A percentile compares a stretch with the other conserved stretches of the same genome.
Evolutionary conservation across 73 alveolate genomes (phyloP).

Genomic region (Blepharisma japonicum): DNA sequence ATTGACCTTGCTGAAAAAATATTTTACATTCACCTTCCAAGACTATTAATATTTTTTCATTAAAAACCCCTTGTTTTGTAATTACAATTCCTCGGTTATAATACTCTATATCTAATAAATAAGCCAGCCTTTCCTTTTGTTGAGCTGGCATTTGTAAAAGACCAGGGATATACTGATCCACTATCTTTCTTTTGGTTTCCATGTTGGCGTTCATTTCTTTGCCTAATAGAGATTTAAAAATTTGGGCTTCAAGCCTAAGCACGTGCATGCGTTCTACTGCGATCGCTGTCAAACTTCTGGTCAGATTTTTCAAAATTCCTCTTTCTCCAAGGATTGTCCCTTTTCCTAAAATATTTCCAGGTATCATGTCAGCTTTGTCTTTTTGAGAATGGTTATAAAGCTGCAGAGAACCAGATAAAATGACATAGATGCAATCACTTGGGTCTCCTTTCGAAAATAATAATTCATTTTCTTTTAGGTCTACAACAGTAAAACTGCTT

Average conservation of each 20-base stretch:
- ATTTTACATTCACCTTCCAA: not conserved
- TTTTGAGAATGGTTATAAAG: not conserved
- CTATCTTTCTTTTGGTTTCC: not conserved
- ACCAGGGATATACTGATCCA: slow-evolving; percentile 1
- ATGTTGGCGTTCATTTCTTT: not conserved
- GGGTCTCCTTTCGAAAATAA: not conserved
- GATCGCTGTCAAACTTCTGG: not conserved
- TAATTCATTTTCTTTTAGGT: no score
- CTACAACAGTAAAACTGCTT: no score
- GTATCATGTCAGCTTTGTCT: not conserved
- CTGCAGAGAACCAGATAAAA: slow-evolving; percentile 1
- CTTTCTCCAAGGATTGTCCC: not conserved
- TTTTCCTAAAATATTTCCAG: not conserved
- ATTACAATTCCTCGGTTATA: not conserved
- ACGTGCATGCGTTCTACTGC: not conserved
- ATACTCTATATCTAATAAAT: not conserved
- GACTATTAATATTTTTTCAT: not conserved
- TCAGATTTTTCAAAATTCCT: not conserved
- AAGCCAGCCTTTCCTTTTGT: slow-evolving; percentile 2
- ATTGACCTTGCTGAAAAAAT: not conserved
- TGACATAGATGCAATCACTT: not conserved
- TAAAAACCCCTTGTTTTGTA: not conserved
- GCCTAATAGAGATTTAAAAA: not conserved
- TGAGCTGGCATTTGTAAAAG: not conserved
- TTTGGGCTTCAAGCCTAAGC: not conserved